Evolutionary conservation across 2,329 filamentous ascomycete species (phyloP), one percentile per base, ranked within the genome.

Genomic region (Diplocarpon rosae): DNA sequence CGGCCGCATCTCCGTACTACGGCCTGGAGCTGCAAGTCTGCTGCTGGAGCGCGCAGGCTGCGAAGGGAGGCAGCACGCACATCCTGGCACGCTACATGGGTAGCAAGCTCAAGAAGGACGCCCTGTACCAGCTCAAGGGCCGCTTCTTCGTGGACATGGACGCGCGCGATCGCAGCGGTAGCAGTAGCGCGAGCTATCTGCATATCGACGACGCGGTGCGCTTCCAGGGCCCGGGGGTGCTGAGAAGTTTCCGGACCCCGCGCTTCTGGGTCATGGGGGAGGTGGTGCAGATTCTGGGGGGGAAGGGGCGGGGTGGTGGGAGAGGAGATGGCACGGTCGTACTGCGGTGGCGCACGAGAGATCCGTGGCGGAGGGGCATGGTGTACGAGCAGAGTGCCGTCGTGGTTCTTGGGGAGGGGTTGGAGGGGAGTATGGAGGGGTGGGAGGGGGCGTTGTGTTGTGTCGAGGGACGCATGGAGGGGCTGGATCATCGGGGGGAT

Each of bases 161-260:
- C 20, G 20, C 4, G 20, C 4, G 20, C 20, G 20, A 24, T 24
- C 4, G 20, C 40, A 27, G 43, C 37, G 16, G 24, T 37, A 14
- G 47, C 48, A 32, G 50, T 41, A 11, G 43, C 37, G 29, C 42
- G 45, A 15, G 46, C 5, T 53, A 53, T 42, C 32, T 50, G 2
- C 51, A 52, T 20, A 45, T 52, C 30, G 49, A 51, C 17, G 49
- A 50, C 41, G 49, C 49, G 8, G 42, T 49, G 13, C 39, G 49
- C 9, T 53, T 53, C 31, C 51, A 53, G 20, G 51, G 51, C 5
- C 51, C 51, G 2, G 51, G 51, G 3, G 50, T 39, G 28, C 44
- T 53, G 20, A 36, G 46, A 7, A 51, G 49, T 33, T 49, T 46
- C 28, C 39, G 42, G 42, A 49, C 29, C 29, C 51, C 51, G 42